Evolutionary conservation across 2,329 filamentous ascomycete genomes (phyloP).

Genomic region (Zymoseptoria crescenta): DNA sequence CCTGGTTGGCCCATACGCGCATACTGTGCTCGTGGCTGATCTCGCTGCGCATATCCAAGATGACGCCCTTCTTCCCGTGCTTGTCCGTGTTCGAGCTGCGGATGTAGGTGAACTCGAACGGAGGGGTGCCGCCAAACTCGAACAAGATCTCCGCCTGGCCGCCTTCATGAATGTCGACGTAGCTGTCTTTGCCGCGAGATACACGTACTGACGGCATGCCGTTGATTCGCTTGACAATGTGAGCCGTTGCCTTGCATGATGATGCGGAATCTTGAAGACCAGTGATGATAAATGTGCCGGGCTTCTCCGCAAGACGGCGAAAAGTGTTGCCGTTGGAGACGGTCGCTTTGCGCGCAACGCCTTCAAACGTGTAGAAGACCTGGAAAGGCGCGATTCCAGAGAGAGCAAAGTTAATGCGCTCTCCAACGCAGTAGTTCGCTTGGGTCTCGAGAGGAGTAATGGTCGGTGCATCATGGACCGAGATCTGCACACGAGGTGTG

Average conservation of each 20-base stretch:
- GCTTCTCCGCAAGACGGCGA: constrained; percentile 83
- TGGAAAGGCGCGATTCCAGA: constrained; percentile 88
- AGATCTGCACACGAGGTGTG: constrained; percentile 74
- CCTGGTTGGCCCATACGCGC: constrained; percentile 75
- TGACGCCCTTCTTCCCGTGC: constrained; percentile 61
- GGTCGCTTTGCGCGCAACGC: constrained; percentile 62
- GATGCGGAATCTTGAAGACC: constrained; percentile 80
- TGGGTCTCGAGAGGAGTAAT: constrained; percentile 82
- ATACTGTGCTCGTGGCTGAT: constrained; percentile 74
- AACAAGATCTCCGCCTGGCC: constrained; percentile 89
- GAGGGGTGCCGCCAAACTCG: constrained; percentile 89
- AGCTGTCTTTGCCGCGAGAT: constrained; percentile 69
- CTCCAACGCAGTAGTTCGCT: constrained; percentile 88
- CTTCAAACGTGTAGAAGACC: constrained; percentile 84
- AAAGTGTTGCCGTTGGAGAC: constrained; percentile 74
- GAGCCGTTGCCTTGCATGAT: constrained; percentile 72
- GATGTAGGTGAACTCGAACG: constrained; percentile 97
- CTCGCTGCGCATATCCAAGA: constrained; percentile 88
- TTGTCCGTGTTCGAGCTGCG: constrained; percentile 76
- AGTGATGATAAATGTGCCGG: constrained; percentile 81
- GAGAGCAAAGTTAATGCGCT: constrained; percentile 85
- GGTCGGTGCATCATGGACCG: constrained; percentile 85
- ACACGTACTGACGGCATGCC: constrained; percentile 87
- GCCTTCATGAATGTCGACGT: constrained; percentile 93
- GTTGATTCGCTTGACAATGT: constrained; percentile 77